Evolutionary conservation across 495 filamentous ascomycete species (phyloP).

Genomic region (Cercophora samala): DNA sequence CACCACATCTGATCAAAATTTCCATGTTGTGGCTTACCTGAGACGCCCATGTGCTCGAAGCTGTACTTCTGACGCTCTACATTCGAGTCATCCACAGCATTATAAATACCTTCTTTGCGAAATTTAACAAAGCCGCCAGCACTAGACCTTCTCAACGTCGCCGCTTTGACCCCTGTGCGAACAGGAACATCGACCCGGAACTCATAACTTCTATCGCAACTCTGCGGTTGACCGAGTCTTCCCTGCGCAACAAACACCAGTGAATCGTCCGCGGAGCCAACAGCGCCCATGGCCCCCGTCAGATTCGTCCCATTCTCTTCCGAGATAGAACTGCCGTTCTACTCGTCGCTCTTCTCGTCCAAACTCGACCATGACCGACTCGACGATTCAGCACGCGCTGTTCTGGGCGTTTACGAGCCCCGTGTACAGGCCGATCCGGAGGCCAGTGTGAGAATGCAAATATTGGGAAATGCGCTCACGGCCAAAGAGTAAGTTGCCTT

Average conservation of each 20-base stretch:
- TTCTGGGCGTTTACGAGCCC: constrained; percentile 88
- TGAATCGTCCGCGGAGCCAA: background rate
- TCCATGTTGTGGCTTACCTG: background rate
- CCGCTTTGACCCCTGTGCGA: background rate
- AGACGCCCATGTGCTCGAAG: background rate
- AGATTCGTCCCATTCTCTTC: constrained; percentile 83
- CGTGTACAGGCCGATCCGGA: constrained; percentile 64
- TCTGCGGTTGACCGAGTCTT: background rate
- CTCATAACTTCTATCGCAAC: background rate
- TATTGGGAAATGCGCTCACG: constrained; percentile 80
- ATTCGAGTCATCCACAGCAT: constrained; percentile 5
- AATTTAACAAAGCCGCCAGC: background rate
- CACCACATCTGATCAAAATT: constrained; percentile 13
- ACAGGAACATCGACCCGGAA: background rate
- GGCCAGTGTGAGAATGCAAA: constrained; percentile 77
- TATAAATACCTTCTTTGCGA: background rate
- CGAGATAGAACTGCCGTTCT: constrained; percentile 93
- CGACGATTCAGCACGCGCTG: constrained; percentile 79
- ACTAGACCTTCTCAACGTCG: background rate
- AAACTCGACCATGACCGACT: constrained; percentile 98
- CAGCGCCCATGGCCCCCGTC: constrained; percentile 21
- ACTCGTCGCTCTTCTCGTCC: constrained; percentile 76
- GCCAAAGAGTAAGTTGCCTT: constrained; percentile 65
- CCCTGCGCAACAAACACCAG: background rate
- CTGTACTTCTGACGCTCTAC: background rate